phyloP scores from a whole-genome alignment of 23 red algal genomes.

The Gracilaria vermiculophylla region DNA sequence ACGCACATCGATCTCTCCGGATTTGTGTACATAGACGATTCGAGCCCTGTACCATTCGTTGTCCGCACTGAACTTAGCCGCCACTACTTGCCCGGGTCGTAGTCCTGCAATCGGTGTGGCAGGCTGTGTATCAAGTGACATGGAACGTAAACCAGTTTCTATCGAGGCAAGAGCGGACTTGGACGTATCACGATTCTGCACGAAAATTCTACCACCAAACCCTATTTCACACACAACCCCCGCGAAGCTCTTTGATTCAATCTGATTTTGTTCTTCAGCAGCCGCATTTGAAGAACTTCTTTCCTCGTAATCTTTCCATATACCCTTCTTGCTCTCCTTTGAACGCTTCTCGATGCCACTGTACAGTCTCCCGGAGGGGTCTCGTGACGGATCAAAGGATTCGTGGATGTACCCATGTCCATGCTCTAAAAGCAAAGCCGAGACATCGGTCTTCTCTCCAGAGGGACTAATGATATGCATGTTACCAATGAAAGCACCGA shows the following conservation, averaged over 20 bases:
- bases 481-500: constrained; percentile 81
- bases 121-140: constrained; percentile 43
- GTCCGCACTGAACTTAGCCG: constrained; percentile 70
- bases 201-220: constrained; percentile 72
- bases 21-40: constrained; percentile 38
- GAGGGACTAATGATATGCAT: constrained; percentile 42
- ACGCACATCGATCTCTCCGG: constrained; percentile 51
- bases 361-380: constrained; percentile 28
- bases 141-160: constrained; percentile 33
- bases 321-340: constrained; percentile 38
- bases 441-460: constrained; percentile 59
- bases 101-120: constrained; percentile 34
- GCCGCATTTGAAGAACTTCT: constrained; percentile 1
- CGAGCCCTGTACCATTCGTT: constrained; percentile 74
- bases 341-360: constrained; percentile 24
- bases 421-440: constrained; percentile 52
- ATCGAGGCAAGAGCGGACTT: constrained; percentile 26
- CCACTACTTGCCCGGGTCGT: constrained; percentile 58
- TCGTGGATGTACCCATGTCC: constrained; percentile 79
- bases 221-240: constrained; percentile 81
- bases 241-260: neutral
- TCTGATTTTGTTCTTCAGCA: neutral
- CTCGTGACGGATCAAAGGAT: constrained; percentile 52
- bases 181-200: constrained; percentile 59
- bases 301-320: constrained; percentile 75